Percentiles rank a stretch among this genome's conserved stretches.
Evolutionary conservation across 441 rosid species (phyloP).

Genomic region (Jatropha podagrica): DNA sequence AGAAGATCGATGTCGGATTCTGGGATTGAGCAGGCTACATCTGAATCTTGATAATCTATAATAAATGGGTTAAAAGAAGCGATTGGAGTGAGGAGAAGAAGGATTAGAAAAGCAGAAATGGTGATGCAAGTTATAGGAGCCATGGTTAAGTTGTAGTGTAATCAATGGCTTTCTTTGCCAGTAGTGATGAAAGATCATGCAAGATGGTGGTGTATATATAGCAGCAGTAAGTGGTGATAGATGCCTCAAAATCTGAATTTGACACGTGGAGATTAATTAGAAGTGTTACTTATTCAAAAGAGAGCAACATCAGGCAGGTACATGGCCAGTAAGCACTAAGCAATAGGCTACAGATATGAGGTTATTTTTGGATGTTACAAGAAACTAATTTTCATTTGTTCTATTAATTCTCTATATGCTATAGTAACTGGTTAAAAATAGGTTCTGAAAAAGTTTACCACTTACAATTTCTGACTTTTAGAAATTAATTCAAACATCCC

Average conservation of each 20-base stretch:
- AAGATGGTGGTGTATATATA: neutral
- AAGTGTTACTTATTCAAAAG: neutral
- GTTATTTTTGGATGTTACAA: neutral
- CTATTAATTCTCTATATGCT: no score
- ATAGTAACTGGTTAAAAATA: no score
- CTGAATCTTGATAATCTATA: neutral
- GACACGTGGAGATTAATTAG: neutral
- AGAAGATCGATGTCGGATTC: conserved; percentile 47
- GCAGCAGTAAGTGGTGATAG: neutral
- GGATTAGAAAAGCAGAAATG: neutral
- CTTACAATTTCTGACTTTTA: no score
- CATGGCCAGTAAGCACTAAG: neutral
- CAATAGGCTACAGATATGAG: neutral
- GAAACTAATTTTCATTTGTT: neutral
- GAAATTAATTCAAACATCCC: no score
- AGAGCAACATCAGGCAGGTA: neutral
- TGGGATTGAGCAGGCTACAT: conserved; percentile 18
- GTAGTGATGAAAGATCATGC: neutral
- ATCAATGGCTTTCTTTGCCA: neutral
- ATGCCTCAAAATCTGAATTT: neutral
- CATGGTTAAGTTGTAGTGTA: neutral
- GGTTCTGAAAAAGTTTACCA: no score
- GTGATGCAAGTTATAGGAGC: neutral
- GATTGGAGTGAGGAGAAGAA: neutral
- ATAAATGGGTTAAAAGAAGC: neutral